phyloP scores from a whole-genome alignment of 1,284 basidiomycete species.

The Fomitopsis betulina region DNA sequence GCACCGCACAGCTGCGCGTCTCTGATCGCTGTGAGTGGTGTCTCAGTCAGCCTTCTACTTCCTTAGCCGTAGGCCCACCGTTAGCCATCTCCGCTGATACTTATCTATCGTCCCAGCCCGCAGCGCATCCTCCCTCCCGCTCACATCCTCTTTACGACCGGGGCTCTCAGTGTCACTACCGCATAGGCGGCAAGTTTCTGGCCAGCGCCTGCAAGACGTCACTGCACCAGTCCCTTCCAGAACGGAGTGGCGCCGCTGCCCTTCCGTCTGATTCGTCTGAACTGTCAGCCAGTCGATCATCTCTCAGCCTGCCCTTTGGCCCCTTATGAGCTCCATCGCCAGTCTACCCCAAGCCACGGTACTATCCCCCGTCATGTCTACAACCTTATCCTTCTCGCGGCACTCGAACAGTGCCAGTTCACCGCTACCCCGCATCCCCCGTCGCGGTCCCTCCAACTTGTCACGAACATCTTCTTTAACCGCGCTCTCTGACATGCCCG shows the following conservation, averaged over 20 bases:
- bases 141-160: not conserved
- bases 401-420: conserved; percentile 49
- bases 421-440: conserved; percentile 53
- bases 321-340: not conserved
- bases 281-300: not conserved
- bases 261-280: not conserved
- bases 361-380: conserved; percentile 9
- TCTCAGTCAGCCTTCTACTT: not conserved
- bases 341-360: not conserved
- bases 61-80: not conserved
- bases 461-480: conserved; percentile 4
- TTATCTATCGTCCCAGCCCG: not conserved
- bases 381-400: conserved; percentile 30
- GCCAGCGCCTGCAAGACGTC: not conserved
- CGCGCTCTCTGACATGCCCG: conserved; percentile 14
- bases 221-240: not conserved
- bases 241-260: not conserved
- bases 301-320: not conserved
- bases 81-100: not conserved
- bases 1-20: not conserved
- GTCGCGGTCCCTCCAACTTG: conserved; percentile 33
- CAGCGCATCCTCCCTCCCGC: not conserved
- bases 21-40: not conserved
- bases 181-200: not conserved
- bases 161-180: not conserved